Evolutionary conservation across 148 eudicot species (phyloP).

Genomic region (Rheum nobile): DNA sequence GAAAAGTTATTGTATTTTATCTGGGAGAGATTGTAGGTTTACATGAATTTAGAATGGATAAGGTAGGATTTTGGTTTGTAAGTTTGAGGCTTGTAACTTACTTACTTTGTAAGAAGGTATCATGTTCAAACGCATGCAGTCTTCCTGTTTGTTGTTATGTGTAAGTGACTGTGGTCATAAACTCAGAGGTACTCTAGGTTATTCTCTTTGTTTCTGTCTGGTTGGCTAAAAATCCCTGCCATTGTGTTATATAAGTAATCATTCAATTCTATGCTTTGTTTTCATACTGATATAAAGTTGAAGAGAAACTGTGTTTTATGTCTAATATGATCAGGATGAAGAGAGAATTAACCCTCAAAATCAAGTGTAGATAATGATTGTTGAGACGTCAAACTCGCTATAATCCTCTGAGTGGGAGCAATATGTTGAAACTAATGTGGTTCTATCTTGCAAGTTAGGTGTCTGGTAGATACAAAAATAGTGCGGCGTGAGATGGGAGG

Average conservation of each 20-base stretch:
- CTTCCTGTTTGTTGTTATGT: background rate
- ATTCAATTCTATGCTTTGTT: background rate
- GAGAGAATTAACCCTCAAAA: background rate
- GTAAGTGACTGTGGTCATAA: background rate
- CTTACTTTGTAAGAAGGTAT: background rate
- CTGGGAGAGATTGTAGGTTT: background rate
- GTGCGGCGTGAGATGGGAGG: slow-evolving; percentile 17
- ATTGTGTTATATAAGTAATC: too few species aligned
- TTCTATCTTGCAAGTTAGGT: background rate
- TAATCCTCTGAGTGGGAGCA: background rate
- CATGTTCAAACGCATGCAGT: background rate
- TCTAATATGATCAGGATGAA: background rate
- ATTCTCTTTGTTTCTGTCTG: background rate
- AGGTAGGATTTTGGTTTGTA: background rate
- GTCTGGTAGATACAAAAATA: background rate
- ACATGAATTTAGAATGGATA: background rate
- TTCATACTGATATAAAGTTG: background rate
- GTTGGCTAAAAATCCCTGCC: background rate
- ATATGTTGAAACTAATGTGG: background rate
- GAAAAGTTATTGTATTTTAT: too few species aligned
- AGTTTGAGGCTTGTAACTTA: background rate
- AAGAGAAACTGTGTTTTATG: background rate
- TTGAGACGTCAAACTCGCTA: too few species aligned
- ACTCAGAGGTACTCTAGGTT: background rate
- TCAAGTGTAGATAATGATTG: too few species aligned